Evolutionary conservation across 2,329 filamentous ascomycete species (phyloP).

Genomic region (Blastomyces emzantsi): DNA sequence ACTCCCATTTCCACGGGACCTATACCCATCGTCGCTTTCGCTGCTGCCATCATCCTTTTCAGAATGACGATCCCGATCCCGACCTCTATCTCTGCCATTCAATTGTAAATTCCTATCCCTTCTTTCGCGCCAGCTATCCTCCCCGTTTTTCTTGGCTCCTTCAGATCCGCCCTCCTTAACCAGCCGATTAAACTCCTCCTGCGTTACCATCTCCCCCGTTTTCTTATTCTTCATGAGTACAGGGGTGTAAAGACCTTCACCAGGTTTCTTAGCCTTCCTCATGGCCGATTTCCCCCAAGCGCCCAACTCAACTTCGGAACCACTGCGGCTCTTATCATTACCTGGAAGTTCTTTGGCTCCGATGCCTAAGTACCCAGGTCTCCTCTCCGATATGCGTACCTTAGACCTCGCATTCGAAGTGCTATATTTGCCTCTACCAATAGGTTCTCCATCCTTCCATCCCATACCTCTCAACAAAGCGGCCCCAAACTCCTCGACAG

Average conservation of each 20-base stretch:
- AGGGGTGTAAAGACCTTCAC: slow-evolving; percentile 50
- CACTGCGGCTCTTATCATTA: slow-evolving; percentile 25
- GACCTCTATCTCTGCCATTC: slow-evolving; percentile 25
- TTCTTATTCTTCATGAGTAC: slow-evolving; percentile 52
- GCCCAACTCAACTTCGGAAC: slow-evolving; percentile 60
- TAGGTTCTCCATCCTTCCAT: slow-evolving; percentile 64
- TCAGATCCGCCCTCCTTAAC: slow-evolving; percentile 39
- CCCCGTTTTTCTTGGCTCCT: slow-evolving; percentile 33
- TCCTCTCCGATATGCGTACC: slow-evolving; percentile 54
- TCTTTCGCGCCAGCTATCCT: slow-evolving; percentile 39
- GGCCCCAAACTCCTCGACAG: slow-evolving; percentile 90
- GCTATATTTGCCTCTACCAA: slow-evolving; percentile 47
- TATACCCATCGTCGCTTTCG: slow-evolving; percentile 26
- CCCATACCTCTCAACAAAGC: slow-evolving; percentile 89
- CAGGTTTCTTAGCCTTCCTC: slow-evolving; percentile 42
- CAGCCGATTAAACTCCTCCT: slow-evolving; percentile 50
- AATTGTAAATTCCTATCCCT: slow-evolving; percentile 37
- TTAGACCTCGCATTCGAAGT: slow-evolving; percentile 34
- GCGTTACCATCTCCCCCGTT: slow-evolving; percentile 54
- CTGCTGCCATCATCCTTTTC: slow-evolving; percentile 27
- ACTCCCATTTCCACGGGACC: slow-evolving; percentile 33
- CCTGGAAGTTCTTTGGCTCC: slow-evolving; percentile 70
- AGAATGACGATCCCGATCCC: slow-evolving; percentile 25
- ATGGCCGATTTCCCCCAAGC: slow-evolving; percentile 63
- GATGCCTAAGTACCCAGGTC: slow-evolving; percentile 75